These are phyloP conservation scores for Sarcodon sp. DNA, from an alignment of 768 basidiomycete species.

Conservation along the genomic window DNA sequence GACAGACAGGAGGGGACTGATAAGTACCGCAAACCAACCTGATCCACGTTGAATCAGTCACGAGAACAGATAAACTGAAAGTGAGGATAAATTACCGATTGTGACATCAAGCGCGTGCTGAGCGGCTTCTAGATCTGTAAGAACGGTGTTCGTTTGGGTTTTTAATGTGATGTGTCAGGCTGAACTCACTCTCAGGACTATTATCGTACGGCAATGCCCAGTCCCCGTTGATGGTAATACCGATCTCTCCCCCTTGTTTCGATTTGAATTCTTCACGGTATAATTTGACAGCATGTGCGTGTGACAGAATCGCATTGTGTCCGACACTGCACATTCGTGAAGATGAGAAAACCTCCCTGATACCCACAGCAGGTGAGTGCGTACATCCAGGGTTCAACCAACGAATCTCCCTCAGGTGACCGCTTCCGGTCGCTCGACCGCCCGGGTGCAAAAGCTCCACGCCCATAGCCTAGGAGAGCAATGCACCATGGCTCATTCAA, in stretches of 20 bases:
- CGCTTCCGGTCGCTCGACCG: slow-evolving; percentile 50
- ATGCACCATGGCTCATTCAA: slow-evolving; percentile 72
- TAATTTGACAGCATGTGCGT: slow-evolving; percentile 51
- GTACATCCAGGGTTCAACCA: slow-evolving; percentile 60
- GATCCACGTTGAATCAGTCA: neutral
- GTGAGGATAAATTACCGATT: slow-evolving; percentile 35
- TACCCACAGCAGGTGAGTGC: slow-evolving; percentile 12
- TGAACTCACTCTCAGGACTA: slow-evolving; percentile 44
- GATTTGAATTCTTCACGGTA: slow-evolving; percentile 58
- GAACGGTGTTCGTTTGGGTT: neutral
- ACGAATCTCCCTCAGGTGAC: slow-evolving; percentile 47
- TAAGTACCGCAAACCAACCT: slow-evolving; percentile 45
- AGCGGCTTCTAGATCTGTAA: slow-evolving; percentile 49
- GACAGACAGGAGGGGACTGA: slow-evolving; percentile 7
- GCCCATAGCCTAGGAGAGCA: slow-evolving; percentile 57
- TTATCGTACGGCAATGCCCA: slow-evolving; percentile 68
- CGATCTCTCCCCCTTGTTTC: slow-evolving; percentile 51
- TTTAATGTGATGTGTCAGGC: slow-evolving; percentile 1
- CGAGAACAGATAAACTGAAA: slow-evolving; percentile 4
- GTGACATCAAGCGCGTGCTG: slow-evolving; percentile 63
- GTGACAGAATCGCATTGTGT: slow-evolving; percentile 55
- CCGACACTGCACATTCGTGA: slow-evolving; percentile 34
- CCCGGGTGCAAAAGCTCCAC: slow-evolving; percentile 62
- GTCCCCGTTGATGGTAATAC: slow-evolving; percentile 72
- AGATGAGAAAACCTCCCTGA: slow-evolving; percentile 1